Evolutionary conservation across 1,284 basidiomycete genomes (phyloP), one percentile per base, ranked within the genome.

Genomic region (Ceratobasidium theobromae): DNA sequence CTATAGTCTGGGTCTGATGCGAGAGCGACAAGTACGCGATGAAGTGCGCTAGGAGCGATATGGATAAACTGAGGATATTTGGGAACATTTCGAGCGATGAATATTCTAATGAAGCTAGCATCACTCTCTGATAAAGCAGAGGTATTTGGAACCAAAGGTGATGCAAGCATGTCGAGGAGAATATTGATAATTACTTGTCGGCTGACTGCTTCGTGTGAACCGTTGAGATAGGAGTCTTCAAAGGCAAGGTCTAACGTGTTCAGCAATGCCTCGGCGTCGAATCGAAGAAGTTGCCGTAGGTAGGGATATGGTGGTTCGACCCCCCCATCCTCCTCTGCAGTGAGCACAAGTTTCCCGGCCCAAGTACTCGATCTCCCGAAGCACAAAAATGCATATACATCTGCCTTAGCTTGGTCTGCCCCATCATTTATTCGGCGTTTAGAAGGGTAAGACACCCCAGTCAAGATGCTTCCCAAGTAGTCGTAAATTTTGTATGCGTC

Each of bases 231-330:
- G 0, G 88, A 78, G 72, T 98, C 94, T 76, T 99, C 97, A 71
- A 98, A 96, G 0, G 93, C 95, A 58, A 95, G 85, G 75, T 99
- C 97, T 70, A 99, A 81, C 0, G 91, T 87, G 74, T 99, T 94
- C 11, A 99, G 84, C 74, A 98, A 91, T 0, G 95, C 92, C 76
- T 99, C 97, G 3, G 96, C 85, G 74, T 99, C 95, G 73, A 97
- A 96, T 4, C 82, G 84, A 11, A 98, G 82, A 0, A 99, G 79
- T 8, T 93, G 81, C 8, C 89, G 86, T 18, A 91, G 84, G 73
- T 98, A 98, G 1, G 96, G 96, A 73, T 95, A 97, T 1, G 89
- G 87, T 35, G 87, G 88, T 72, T 92, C 91, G 6, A 79, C 75
- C 3, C 82, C 86, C 41, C 85, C 87, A 45, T 89, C 86, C 71